Evolutionary conservation across 495 filamentous ascomycete genomes (phyloP).

Genomic region (Aspergillus asperescens): DNA sequence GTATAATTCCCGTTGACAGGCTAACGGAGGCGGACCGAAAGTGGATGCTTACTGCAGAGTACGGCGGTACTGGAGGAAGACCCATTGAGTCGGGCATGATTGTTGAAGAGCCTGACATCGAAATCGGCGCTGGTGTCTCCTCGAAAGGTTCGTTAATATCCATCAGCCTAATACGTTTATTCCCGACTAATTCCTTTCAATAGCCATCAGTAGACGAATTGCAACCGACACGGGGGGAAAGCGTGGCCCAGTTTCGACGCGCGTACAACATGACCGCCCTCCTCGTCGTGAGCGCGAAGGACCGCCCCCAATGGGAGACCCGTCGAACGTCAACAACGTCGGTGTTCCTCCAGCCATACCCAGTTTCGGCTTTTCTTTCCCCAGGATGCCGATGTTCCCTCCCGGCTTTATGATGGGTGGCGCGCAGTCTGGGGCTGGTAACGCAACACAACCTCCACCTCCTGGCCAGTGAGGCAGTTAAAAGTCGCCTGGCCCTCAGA

Average conservation of each 20-base stretch:
- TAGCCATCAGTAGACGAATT: constrained; percentile 79
- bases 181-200: constrained; percentile 6
- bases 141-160: constrained; percentile 61
- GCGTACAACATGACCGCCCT: constrained; percentile 45
- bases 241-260: constrained; percentile 66
- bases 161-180: background rate
- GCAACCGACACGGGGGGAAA: constrained; percentile 69
- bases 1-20: constrained; percentile 84
- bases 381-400: constrained; percentile 64
- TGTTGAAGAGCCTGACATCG: constrained; percentile 96
- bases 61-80: constrained; percentile 83
- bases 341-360: constrained; percentile 59
- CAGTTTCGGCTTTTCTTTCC: constrained; percentile 61
- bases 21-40: constrained; percentile 94
- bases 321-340: constrained; percentile 45
- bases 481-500: constrained; percentile 1
- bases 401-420: constrained; percentile 57
- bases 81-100: constrained; percentile 76
- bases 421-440: constrained; percentile 27
- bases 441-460: constrained; percentile 41
- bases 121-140: constrained; percentile 94
- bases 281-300: constrained; percentile 39
- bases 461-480: constrained; percentile 39
- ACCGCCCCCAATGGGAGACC: constrained; percentile 27
- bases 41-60: constrained; percentile 95